Evolutionary conservation across 2,329 filamentous ascomycete genomes (phyloP), one percentile per base, ranked within the genome.

Genomic region (Claviceps sp.): DNA sequence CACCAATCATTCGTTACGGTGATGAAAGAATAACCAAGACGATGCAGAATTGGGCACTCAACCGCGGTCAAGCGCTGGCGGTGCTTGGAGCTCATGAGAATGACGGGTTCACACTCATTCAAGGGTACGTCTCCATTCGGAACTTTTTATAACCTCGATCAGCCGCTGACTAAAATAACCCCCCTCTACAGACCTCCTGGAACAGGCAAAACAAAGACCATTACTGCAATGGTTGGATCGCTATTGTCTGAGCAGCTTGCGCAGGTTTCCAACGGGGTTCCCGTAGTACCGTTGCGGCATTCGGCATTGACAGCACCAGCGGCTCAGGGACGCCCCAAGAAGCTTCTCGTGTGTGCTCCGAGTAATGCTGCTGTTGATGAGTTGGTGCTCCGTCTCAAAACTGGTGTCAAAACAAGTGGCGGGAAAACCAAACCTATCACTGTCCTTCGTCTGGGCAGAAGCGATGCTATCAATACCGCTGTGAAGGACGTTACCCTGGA

Each of bases 281-380:
- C 64, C 13, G 54, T 68, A 5, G 60, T 56, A 13, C 62, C 66
- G 2, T 16, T 63, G 42, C 62, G 65, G 18, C 63, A 65, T 3
- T 52, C 51, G 26, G 59, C 61, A 38, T 55, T 52, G 11, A 50
- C 58, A 5, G 45, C 55, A 24, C 44, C 53, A 18, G 56, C 54
- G 47, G 59, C 58, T 58, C 66, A 64, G 56, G 59, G 60, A 50
- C 62, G 63, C 59, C 65, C 62, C 2, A 96, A 95, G 70, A 98
- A 97, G 67, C 75, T 98, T 26, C 77, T 98, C 26, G 88, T 98
- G 24, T 98, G 93, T 63, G 93, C 93, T n/a, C 93, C 93, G 14
- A 97, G 90, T 75, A 98, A 98, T 67, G 93, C 93, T 6, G 93
- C 93, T 37, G 93, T 98, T 5, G 93, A 98, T 65, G 93, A 98